phyloP scores from a whole-genome alignment of 176 grass and related monocot species.

The Oryza rufipogon region DNA sequence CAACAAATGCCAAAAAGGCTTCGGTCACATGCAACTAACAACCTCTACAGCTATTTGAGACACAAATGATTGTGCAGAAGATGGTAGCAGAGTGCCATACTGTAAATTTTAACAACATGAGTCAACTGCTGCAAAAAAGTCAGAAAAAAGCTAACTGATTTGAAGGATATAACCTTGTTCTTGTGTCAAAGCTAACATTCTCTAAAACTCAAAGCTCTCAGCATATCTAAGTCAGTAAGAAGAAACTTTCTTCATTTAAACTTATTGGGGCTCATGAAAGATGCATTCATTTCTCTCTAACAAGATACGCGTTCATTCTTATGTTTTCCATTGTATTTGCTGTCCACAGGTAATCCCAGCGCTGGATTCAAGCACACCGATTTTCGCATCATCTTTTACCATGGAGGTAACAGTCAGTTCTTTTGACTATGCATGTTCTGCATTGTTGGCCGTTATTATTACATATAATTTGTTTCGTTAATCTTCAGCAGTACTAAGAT shows the following conservation, averaged over 20 bases:
- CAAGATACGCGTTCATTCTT: background rate
- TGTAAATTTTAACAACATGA: background rate
- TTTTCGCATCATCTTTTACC: conserved; percentile 95
- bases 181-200: background rate
- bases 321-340: conserved; percentile 36
- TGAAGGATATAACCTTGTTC: background rate
- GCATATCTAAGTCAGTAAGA: background rate
- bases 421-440: conserved; percentile 27
- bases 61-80: background rate
- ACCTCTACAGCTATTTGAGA: background rate
- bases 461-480: background rate
- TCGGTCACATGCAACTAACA: conserved; percentile 14
- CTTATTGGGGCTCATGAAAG: background rate
- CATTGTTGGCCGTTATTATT: conserved; percentile 23
- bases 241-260: background rate
- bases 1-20: background rate
- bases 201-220: background rate
- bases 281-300: background rate
- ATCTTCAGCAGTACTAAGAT: conserved; percentile 32
- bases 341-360: conserved; percentile 90
- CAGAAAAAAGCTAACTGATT: background rate
- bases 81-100: background rate
- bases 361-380: conserved; percentile 86
- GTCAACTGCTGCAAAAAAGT: background rate
- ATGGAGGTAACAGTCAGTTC: conserved; percentile 68